Evolutionary conservation across 352 stramenopile genomes (phyloP).

Genomic region (Phytopythium kandeliae): DNA sequence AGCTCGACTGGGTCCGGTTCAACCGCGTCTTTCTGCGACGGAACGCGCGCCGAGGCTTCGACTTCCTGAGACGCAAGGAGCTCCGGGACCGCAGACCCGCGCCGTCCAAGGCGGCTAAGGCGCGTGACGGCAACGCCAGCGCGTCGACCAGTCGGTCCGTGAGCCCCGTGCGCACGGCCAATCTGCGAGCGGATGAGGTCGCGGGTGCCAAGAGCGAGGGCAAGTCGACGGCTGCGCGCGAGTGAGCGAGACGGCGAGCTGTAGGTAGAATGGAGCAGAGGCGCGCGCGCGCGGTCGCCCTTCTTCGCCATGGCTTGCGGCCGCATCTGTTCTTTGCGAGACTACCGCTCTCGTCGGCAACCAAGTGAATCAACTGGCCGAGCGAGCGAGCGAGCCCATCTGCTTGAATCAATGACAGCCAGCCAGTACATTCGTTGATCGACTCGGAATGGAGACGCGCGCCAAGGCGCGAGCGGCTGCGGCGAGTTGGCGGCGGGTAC

Average conservation of each 20-base stretch:
- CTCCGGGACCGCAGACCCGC: conserved; percentile 35
- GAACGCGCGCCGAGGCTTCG: conserved; percentile 56
- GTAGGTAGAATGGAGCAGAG: background rate
- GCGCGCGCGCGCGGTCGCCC: background rate
- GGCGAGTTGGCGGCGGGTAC: no score
- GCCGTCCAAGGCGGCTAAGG: conserved; percentile 7
- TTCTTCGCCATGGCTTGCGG: background rate
- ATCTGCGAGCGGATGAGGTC: background rate
- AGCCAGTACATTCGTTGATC: background rate
- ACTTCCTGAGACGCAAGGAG: conserved; percentile 68
- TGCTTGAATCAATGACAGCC: conserved; percentile 1
- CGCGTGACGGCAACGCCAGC: conserved; percentile 17
- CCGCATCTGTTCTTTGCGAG: background rate
- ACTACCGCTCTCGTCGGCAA: background rate
- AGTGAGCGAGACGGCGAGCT: no score
- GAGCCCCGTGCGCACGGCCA: conserved; percentile 12
- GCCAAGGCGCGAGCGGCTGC: no score
- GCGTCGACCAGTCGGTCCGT: conserved; percentile 20
- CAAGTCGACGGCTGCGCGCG: no score
- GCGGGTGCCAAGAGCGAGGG: background rate
- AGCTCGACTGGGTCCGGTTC: conserved; percentile 52
- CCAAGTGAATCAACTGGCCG: background rate
- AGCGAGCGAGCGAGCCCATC: background rate
- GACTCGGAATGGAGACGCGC: no score
- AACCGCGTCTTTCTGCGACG: conserved; percentile 52